phyloP scores from a whole-genome alignment of 129 eudicot species.

The Oenanthe sinensis region DNA sequence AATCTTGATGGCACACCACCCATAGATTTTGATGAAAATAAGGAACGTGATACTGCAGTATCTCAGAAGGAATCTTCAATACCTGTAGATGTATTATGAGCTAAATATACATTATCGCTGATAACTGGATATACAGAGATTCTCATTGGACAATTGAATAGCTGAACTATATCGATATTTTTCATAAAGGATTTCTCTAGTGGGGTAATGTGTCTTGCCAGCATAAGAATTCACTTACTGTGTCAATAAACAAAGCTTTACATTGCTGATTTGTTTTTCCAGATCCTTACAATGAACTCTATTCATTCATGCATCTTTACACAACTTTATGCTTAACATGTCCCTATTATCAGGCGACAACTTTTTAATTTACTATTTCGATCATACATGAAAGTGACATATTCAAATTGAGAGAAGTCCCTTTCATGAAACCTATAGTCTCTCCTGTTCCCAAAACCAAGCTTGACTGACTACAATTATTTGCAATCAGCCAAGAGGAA shows the following conservation, averaged over 20 bases:
- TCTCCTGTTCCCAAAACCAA: too few species aligned
- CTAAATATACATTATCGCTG: neutral
- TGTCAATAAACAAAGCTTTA: neutral
- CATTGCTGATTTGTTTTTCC: neutral
- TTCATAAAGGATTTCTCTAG: neutral
- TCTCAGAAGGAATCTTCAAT: constrained; percentile 25
- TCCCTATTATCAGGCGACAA: neutral
- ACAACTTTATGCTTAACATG: neutral
- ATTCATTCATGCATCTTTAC: neutral
- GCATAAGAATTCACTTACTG: neutral
- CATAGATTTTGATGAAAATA: constrained; percentile 32
- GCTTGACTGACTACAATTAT: too few species aligned
- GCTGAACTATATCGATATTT: neutral
- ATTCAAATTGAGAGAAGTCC: too few species aligned
- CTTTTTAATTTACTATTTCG: neutral
- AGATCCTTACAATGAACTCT: neutral
- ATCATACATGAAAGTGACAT: too few species aligned
- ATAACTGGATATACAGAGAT: constrained; percentile 10
- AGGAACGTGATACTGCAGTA: constrained; percentile 42
- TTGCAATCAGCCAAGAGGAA: too few species aligned
- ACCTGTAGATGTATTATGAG: constrained; percentile 26
- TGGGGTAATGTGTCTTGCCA: neutral
- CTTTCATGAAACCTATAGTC: too few species aligned
- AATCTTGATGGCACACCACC: constrained; percentile 31
- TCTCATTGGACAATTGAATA: neutral